phyloP scores from a whole-genome alignment of 2,329 filamentous ascomycete genomes.

The Xenosphaeropsis pyriputrescens region DNA sequence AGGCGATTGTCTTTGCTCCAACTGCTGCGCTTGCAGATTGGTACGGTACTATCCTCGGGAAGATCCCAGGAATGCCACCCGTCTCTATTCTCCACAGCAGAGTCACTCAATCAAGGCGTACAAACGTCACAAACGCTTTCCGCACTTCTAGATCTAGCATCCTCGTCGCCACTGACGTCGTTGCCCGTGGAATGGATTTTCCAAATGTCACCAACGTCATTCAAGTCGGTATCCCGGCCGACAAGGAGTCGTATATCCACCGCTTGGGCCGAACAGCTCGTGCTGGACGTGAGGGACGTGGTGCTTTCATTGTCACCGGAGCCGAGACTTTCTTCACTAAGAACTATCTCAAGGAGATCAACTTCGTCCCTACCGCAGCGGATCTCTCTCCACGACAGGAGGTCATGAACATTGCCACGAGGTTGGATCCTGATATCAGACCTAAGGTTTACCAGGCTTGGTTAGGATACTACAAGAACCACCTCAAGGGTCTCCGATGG shows the following conservation, averaged over 20 bases:
- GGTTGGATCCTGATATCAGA: constrained; percentile 29
- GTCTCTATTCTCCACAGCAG: constrained; percentile 55
- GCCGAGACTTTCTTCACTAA: constrained; percentile 36
- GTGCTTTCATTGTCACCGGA: constrained; percentile 49
- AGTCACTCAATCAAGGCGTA: constrained; percentile 56
- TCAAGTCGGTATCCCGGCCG: constrained; percentile 49
- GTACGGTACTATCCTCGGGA: constrained; percentile 38
- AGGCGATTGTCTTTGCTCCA: constrained; percentile 89
- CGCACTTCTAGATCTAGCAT: constrained; percentile 45
- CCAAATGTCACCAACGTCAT: constrained; percentile 69
- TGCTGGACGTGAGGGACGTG: constrained; percentile 58
- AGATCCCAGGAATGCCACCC: constrained; percentile 14
- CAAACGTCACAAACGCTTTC: constrained; percentile 58
- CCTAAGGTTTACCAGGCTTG: constrained; percentile 39
- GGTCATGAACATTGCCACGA: constrained; percentile 23
- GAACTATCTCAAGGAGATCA: constrained; percentile 36
- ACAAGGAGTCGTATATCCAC: constrained; percentile 62
- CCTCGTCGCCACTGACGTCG: constrained; percentile 67
- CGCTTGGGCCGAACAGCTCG: constrained; percentile 64
- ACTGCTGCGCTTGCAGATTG: constrained; percentile 61
- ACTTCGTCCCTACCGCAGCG: constrained; percentile 29
- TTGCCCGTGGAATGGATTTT: constrained; percentile 73
- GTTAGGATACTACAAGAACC: constrained; percentile 36
- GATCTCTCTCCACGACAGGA: constrained; percentile 27
- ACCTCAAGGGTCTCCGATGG: constrained; percentile 24